Evolutionary conservation across 441 rosid genomes (phyloP).

Genomic region (Lepidium campestre): DNA sequence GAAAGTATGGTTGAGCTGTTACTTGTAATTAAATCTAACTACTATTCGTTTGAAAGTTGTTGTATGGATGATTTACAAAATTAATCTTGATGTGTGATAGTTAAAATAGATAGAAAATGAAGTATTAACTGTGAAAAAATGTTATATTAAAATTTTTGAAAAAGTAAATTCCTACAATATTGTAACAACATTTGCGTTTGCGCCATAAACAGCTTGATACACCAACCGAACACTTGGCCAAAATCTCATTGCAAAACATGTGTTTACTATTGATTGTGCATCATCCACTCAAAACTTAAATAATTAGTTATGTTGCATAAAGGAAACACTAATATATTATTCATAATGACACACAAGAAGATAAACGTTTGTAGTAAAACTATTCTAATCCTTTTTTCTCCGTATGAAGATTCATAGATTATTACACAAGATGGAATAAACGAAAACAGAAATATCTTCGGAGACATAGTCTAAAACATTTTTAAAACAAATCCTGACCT

Average conservation of each 20-base stretch:
- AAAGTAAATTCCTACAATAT: background rate
- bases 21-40: background rate
- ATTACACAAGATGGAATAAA: no score
- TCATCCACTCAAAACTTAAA: constrained; percentile 1
- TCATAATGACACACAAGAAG: background rate
- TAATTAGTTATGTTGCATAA: background rate
- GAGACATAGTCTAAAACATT: no score
- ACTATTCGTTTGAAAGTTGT: background rate
- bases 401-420: no score
- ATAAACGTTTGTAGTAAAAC: background rate
- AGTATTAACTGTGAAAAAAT: background rate
- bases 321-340: background rate
- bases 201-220: background rate
- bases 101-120: background rate
- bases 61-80: background rate
- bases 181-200: background rate
- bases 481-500: no score
- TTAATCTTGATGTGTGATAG: background rate
- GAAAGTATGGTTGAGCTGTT: background rate
- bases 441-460: no score
- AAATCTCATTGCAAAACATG: constrained; percentile 7
- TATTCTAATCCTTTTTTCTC: no score
- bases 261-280: background rate
- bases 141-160: background rate
- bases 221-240: background rate